Base-by-base conservation (phyloP, 1,284 basidiomycete genomes). In the Rhodotorula sp. region DNA sequence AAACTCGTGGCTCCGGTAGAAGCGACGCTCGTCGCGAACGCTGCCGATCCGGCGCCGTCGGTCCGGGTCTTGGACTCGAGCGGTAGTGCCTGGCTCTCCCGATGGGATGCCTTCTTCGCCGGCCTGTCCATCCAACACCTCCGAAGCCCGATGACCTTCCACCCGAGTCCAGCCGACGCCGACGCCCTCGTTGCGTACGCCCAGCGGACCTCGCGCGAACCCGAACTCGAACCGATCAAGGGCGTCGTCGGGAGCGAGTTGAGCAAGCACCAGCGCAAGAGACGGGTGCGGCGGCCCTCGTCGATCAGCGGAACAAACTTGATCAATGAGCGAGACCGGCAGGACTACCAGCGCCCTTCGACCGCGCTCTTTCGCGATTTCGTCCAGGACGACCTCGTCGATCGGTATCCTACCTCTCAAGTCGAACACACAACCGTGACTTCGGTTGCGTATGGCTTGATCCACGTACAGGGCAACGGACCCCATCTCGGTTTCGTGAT, bases 81-180 rank as follows among this genome's bases (percentile, higher is more conserved):
- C 18, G 60, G 66, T n/a, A 55, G 65, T 26, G 23, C 62, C 18
- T 78, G 75, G 71, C n/a, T 79, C 21, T 68, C 61, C 3, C 55
- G 73, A 28, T 79, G 78, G 78, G 62, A 76, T 43, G 57, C 43
- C 5, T 74, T 71, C 57, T 79, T 79, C 64, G 48, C 61, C 18
- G 73, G 72, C 3, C 68, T 80, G 7, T 45, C 68, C 31, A 79
- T 80, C 57, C 34, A 54, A 21, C 75, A 80, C 69, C 71, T 83
- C 23, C 77, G 81, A 10, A 79, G 78, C 31, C 82, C 82, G 5
- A 80, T 83, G 79, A 80, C 82, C 67, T 83, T 82, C 63, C 81
- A 83, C 68, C 74, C 76, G 0, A 72, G 77, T 47, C 80, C 81
- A 1, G 75, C 79, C 10, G 81, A 81, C 54, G 77, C 78, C 26